phyloP scores from a whole-genome alignment of 1,139 yeast species.

The Debaryomyces robertsiae region DNA sequence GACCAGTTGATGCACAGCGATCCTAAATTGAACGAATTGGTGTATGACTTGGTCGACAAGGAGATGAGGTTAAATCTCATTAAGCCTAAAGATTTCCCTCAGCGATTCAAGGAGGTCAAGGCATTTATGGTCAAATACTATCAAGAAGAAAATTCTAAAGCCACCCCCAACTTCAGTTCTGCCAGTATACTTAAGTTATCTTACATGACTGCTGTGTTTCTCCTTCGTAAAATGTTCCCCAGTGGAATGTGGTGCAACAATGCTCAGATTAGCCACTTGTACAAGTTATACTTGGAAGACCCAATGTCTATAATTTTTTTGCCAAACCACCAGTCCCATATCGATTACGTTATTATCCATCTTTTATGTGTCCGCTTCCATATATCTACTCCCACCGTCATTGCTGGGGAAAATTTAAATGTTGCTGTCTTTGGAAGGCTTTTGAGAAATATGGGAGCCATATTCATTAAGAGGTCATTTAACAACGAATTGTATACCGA shows the following conservation, averaged over 20 bases:
- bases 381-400: conserved; percentile 59
- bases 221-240: conserved; percentile 44
- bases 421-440: conserved; percentile 59
- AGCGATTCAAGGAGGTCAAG: conserved; percentile 42
- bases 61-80: conserved; percentile 46
- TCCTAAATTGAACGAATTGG: conserved; percentile 39
- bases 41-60: conserved; percentile 40
- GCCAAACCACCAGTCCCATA: conserved; percentile 65
- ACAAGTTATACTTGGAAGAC: conserved; percentile 34
- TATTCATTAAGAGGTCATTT: conserved; percentile 49
- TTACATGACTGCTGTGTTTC: conserved; percentile 40
- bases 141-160: conserved; percentile 37
- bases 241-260: conserved; percentile 46
- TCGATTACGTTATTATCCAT: conserved; percentile 66
- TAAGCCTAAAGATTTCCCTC: conserved; percentile 34
- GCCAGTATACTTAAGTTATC: conserved; percentile 35
- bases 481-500: conserved; percentile 59
- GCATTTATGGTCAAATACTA: conserved; percentile 44
- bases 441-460: conserved; percentile 48
- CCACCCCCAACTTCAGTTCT: conserved; percentile 36
- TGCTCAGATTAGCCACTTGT: conserved; percentile 34
- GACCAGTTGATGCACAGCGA: conserved; percentile 37
- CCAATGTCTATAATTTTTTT: conserved; percentile 49
- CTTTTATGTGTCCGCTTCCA: conserved; percentile 59
- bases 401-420: conserved; percentile 71